Evolutionary conservation across 1,139 yeast species (phyloP).

Genomic region (Candida sanyaensis): DNA sequence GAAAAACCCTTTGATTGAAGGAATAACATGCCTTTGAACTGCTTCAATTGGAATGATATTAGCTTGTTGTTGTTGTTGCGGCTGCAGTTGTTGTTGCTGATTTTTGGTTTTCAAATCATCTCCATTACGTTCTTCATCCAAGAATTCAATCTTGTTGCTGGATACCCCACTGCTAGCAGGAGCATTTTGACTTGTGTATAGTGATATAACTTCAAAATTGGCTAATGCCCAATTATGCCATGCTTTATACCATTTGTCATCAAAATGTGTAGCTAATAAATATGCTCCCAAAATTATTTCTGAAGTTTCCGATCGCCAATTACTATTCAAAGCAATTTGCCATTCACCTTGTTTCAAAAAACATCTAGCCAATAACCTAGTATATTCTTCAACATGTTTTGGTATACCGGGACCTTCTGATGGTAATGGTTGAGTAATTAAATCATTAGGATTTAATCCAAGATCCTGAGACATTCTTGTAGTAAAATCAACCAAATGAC

Average conservation of each 20-base stretch:
- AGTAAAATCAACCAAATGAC: constrained; percentile 86
- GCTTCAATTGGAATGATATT: constrained; percentile 53
- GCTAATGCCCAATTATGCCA: constrained; percentile 99
- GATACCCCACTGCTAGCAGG: constrained; percentile 18
- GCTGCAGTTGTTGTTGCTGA: constrained; percentile 9
- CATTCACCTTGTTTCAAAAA: constrained; percentile 98
- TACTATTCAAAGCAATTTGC: constrained; percentile 79
- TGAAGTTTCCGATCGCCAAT: constrained; percentile 82
- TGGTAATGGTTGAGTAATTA: constrained; percentile 87
- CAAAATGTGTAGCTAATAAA: constrained; percentile 91
- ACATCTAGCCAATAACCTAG: constrained; percentile 88
- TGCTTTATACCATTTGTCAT: constrained; percentile 92
- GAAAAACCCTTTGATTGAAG: constrained; percentile 94
- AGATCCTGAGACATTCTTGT: constrained; percentile 87
- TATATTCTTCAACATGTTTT: constrained; percentile 78
- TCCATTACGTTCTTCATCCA: constrained; percentile 19
- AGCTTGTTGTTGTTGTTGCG: constrained; percentile 14
- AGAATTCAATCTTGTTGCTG: constrained; percentile 16
- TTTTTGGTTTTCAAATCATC: constrained; percentile 15
- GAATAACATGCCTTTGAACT: constrained; percentile 85
- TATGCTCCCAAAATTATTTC: constrained; percentile 87
- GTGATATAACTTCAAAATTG: constrained; percentile 89
- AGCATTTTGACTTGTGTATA: constrained; percentile 47
- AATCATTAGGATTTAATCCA: constrained; percentile 75
- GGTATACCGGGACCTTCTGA: constrained; percentile 73